A percentile compares a stretch with the other conserved stretches of the same genome.
These are phyloP conservation scores for Teunomyces atbi DNA, from an alignment of 805 yeast genomes.

Conservation along the genomic window DNA sequence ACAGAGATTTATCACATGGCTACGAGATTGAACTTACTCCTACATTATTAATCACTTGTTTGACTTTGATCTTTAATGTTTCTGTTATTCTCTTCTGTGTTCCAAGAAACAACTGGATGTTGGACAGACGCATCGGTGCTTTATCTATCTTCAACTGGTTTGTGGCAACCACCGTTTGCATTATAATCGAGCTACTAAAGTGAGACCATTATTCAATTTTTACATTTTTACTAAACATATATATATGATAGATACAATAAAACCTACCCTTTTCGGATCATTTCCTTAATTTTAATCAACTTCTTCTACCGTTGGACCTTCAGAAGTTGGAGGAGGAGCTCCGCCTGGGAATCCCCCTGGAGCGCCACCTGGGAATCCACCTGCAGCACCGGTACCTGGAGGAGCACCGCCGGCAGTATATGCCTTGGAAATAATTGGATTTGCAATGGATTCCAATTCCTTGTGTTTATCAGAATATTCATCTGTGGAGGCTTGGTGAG, in stretches of 20 bases:
- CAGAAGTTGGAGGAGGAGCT: slow-evolving; percentile 21
- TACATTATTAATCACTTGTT: slow-evolving; percentile 20
- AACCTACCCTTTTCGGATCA: background rate
- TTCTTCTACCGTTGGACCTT: slow-evolving; percentile 43
- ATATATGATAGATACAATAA: background rate
- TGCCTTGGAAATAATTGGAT: slow-evolving; percentile 37
- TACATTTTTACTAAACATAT: background rate
- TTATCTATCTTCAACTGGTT: slow-evolving; percentile 32
- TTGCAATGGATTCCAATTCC: slow-evolving; percentile 40
- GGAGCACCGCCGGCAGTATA: slow-evolving; percentile 27
- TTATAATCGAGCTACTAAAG: slow-evolving; percentile 18
- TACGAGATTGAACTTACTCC: slow-evolving; percentile 16
- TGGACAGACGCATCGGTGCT: slow-evolving; percentile 34
- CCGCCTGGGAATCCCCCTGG: slow-evolving; percentile 49
- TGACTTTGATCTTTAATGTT: slow-evolving; percentile 22
- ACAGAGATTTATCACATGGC: slow-evolving; percentile 11
- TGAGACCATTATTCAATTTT: background rate
- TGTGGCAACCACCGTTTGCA: slow-evolving; percentile 23
- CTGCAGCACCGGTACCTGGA: slow-evolving; percentile 31
- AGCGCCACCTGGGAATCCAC: slow-evolving; percentile 27
- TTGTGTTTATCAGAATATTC: slow-evolving; percentile 41
- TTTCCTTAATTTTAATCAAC: slow-evolving; percentile 25
- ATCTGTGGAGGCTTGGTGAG: slow-evolving; percentile 40
- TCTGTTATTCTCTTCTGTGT: slow-evolving; percentile 17
- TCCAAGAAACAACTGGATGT: slow-evolving; percentile 26